Conservation (phyloP, 1,284 basidiomycete species). For the Microbotryum intermedium region DNA sequence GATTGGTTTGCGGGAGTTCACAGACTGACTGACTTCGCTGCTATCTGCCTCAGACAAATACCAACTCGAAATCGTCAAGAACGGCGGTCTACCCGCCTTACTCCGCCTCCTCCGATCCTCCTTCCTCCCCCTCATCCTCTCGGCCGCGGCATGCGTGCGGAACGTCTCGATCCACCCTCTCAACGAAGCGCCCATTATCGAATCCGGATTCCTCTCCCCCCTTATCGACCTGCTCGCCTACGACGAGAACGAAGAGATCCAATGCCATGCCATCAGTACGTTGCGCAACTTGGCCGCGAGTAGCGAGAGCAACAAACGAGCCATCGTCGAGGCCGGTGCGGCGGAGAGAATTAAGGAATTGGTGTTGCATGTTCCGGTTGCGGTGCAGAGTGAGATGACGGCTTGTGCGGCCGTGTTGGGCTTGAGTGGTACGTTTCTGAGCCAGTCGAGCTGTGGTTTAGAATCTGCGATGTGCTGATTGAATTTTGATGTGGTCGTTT, state of each 20-base stretch:
- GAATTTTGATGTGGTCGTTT: background rate
- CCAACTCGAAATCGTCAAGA: conserved; percentile 96
- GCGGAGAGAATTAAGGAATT: conserved; percentile 96
- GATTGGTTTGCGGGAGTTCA: too few species aligned
- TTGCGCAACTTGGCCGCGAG: conserved; percentile 93
- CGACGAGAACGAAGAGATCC: conserved; percentile 98
- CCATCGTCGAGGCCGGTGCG: conserved; percentile 97
- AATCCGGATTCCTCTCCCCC: conserved; percentile 92
- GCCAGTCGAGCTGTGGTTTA: too few species aligned
- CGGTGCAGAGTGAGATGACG: conserved; percentile 99
- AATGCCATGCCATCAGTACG: conserved; percentile 99
- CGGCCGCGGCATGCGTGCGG: conserved; percentile 95
- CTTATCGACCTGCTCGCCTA: conserved; percentile 93
- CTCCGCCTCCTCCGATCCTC: conserved; percentile 92
- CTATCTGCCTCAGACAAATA: conserved; percentile 68
- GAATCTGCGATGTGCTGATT: background rate
- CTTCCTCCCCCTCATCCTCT: conserved; percentile 96
- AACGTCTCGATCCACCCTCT: conserved; percentile 98
- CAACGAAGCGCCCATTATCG: conserved; percentile 99
- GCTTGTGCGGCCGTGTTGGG: conserved; percentile 94
- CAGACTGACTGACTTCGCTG: background rate
- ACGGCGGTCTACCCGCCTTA: conserved; percentile 83
- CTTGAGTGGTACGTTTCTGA: conserved; percentile 59
- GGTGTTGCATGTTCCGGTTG: conserved; percentile 87
- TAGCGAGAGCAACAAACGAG: conserved; percentile 96